A percentile compares a stretch with the other conserved stretches of the same genome.
Evolutionary conservation across 371 early-diverging fungal species (phyloP).

Genomic region (Basidiobolus meristosporus): DNA sequence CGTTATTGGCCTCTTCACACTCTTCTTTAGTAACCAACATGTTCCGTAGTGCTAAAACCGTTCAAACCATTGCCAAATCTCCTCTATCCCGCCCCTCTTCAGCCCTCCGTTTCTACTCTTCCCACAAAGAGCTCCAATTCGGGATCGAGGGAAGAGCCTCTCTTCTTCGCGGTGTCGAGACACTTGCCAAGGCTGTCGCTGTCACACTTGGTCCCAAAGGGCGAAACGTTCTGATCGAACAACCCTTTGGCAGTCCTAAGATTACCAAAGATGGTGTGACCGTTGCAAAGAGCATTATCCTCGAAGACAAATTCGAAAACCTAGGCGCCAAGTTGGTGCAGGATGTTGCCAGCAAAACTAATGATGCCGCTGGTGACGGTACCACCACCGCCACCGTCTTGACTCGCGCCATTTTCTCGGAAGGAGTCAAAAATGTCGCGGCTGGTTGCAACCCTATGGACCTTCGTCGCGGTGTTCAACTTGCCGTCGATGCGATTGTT

Average conservation of each 20-base stretch:
- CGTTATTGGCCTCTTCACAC: too few species aligned
- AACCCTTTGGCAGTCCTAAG: conserved; percentile 92
- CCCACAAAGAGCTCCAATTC: conserved; percentile 90
- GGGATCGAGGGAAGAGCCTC: conserved; percentile 89
- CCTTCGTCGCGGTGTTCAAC: conserved; percentile 86
- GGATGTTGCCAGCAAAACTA: conserved; percentile 98
- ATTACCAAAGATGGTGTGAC: conserved; percentile 99
- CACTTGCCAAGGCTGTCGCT: conserved; percentile 92
- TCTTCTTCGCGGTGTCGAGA: conserved; percentile 84
- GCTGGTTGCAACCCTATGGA: conserved; percentile 98
- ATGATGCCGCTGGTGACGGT: conserved; percentile 96
- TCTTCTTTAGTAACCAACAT: too few species aligned
- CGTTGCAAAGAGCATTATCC: conserved; percentile 88
- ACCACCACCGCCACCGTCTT: conserved; percentile 97
- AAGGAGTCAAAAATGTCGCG: conserved; percentile 96
- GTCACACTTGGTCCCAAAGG: conserved; percentile 97
- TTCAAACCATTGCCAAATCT: too few species aligned
- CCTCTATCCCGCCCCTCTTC: too few species aligned
- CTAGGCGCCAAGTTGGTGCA: conserved; percentile 94
- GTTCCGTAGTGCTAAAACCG: too few species aligned
- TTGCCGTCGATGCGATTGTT: conserved; percentile 82
- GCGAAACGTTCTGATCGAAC: conserved; percentile 93
- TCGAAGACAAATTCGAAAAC: conserved; percentile 95
- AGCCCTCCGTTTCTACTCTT: conserved; percentile 42
- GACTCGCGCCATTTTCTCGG: conserved; percentile 92